phyloP scores from a whole-genome alignment of 225 moss, liverwort and hornwort species.

The Pleurozium schreberi region DNA sequence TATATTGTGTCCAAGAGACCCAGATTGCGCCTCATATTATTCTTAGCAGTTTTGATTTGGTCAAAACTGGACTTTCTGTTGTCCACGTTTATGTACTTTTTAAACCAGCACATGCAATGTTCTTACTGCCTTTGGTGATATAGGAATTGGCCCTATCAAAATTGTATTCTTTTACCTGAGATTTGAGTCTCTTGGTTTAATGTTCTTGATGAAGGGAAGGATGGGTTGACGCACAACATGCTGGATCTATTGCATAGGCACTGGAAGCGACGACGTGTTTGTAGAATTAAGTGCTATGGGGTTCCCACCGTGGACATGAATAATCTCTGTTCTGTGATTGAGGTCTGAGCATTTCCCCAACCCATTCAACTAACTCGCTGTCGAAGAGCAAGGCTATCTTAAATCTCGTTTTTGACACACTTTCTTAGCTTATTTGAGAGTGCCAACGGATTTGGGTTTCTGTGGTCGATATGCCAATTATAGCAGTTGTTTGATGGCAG shows the following conservation, averaged over 20 bases:
- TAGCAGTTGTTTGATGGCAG: conserved; percentile 7
- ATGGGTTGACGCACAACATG: conserved; percentile 99
- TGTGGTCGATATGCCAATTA: not conserved
- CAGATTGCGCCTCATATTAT: not conserved
- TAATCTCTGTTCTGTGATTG: conserved; percentile 67
- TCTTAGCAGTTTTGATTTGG: not conserved
- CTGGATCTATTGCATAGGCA: conserved; percentile 79
- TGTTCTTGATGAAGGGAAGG: conserved; percentile 55
- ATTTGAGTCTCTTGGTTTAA: not conserved
- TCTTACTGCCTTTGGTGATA: not conserved
- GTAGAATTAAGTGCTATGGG: conserved; percentile 88
- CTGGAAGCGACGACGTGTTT: conserved; percentile 85
- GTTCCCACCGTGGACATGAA: conserved; percentile 94
- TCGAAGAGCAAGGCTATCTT: not conserved
- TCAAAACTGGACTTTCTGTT: not conserved
- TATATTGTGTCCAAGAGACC: not conserved
- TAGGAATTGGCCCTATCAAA: not conserved
- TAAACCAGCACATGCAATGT: not conserved
- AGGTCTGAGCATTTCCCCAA: conserved; percentile 32
- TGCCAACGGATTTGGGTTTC: not conserved
- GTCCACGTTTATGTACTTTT: not conserved
- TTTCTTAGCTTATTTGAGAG: not conserved
- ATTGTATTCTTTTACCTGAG: not conserved
- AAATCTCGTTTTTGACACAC: not conserved
- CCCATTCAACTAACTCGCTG: not conserved